phyloP scores from a whole-genome alignment of 1,284 basidiomycete species.

The Cryptococcus sp. region DNA sequence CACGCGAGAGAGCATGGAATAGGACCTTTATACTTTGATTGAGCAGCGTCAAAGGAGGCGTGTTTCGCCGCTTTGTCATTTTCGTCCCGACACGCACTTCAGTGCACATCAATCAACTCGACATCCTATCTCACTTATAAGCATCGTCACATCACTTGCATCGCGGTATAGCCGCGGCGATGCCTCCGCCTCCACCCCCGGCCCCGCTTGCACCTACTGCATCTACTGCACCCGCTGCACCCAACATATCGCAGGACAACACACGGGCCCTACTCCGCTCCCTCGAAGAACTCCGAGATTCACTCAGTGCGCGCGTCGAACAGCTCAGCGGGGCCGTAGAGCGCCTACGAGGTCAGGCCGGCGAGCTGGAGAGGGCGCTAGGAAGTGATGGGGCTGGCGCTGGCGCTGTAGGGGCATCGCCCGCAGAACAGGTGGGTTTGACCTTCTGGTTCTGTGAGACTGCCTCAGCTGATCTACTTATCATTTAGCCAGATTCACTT shows the following conservation, averaged over 20 bases:
- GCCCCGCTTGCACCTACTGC: no score
- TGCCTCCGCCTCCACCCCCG: not conserved
- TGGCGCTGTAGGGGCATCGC: conserved; percentile 3
- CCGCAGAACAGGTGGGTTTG: conserved; percentile 1
- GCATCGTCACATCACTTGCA: no score
- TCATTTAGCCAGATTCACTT: no score
- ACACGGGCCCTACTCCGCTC: conserved; percentile 26
- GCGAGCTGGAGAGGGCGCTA: conserved; percentile 30
- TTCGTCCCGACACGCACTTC: no score
- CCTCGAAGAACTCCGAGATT: conserved; percentile 38
- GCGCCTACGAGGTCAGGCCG: conserved; percentile 33
- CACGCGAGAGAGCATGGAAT: no score
- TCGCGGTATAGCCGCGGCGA: not conserved
- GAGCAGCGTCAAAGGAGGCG: no score
- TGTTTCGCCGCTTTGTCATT: no score
- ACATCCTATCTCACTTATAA: no score
- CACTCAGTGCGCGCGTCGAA: conserved; percentile 29
- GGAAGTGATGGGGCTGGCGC: not conserved
- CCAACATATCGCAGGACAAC: not conserved
- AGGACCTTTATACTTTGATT: no score
- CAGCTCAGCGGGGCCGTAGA: conserved; percentile 35
- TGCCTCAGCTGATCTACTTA: no score
- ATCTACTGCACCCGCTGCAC: not conserved
- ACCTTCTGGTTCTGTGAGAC: not conserved
- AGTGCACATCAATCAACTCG: no score